These are phyloP conservation scores for Dryas drummondii DNA, from an alignment of 306 rosid species.

Conservation along the genomic window DNA sequence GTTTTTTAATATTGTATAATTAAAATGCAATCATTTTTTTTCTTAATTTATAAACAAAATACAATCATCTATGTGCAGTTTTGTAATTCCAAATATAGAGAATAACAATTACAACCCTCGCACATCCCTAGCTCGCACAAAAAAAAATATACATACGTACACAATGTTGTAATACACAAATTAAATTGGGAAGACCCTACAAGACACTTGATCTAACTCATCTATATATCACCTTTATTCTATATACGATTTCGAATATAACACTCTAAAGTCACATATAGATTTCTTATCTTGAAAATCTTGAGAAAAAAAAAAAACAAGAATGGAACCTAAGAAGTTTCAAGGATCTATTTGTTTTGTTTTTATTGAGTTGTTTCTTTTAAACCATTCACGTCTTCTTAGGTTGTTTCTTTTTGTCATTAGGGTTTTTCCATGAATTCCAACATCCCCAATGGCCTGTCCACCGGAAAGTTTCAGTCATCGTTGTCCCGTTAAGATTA, in stretches of 20 bases:
- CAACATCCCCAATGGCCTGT: constrained; percentile 39
- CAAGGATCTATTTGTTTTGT: neutral
- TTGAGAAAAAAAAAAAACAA: neutral
- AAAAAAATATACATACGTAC: too few species aligned
- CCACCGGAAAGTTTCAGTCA: constrained; percentile 34
- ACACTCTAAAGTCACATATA: neutral
- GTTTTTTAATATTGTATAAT: too few species aligned
- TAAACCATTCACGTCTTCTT: constrained; percentile 5
- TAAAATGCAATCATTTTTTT: too few species aligned
- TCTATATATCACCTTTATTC: too few species aligned
- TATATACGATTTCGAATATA: neutral
- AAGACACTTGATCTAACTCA: neutral
- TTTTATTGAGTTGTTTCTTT: neutral
- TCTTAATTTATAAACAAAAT: too few species aligned
- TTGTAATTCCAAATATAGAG: too few species aligned
- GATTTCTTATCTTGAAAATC: neutral
- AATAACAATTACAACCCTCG: too few species aligned
- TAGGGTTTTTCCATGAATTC: constrained; percentile 46
- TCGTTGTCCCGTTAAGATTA: constrained; percentile 11
- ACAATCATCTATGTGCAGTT: too few species aligned
- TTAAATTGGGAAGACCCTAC: neutral
- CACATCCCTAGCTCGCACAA: too few species aligned
- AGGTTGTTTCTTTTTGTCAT: neutral
- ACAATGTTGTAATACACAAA: too few species aligned
- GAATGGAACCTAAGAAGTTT: neutral